Evolutionary conservation across 192 early-diverging fungal species (phyloP).

Genomic region (Rhizophagus sp.): DNA sequence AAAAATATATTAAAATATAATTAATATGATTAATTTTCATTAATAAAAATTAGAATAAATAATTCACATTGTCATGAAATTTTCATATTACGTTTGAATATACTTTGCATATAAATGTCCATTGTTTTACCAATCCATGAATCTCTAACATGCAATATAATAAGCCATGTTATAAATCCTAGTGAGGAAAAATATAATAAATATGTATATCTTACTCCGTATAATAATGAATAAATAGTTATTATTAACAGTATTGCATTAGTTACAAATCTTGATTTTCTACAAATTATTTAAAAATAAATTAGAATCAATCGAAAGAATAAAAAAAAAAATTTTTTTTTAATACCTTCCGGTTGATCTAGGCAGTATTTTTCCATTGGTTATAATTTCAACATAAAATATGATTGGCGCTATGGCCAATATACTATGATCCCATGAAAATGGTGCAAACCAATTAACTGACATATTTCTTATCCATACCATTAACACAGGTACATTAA

Average conservation of each 20-base stretch:
- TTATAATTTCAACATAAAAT: constrained; percentile 57
- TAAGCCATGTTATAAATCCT: constrained; percentile 26
- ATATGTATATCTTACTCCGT: constrained; percentile 32
- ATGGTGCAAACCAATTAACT: constrained; percentile 80
- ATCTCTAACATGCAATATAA: constrained; percentile 18
- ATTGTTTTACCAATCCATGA: constrained; percentile 24
- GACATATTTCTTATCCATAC: constrained; percentile 82
- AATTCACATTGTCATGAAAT: neutral
- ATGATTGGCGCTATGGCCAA: constrained; percentile 60
- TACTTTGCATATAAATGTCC: constrained; percentile 19
- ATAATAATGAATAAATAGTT: constrained; percentile 21
- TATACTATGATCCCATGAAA: constrained; percentile 72
- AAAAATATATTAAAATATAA: no score
- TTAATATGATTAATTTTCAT: no score
- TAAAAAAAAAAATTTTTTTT: neutral
- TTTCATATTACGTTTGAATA: constrained; percentile 15
- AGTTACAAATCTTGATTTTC: constrained; percentile 9
- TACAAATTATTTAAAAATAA: neutral
- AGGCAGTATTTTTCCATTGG: constrained; percentile 56
- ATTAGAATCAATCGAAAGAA: no score
- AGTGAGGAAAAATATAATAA: constrained; percentile 25
- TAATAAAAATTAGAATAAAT: no score
- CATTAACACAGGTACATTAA: constrained; percentile 72
- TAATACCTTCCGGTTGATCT: constrained; percentile 43
- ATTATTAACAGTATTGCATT: constrained; percentile 16